Evolutionary conservation across 1,139 yeast genomes (phyloP).

Genomic region (Pneumocystis murina): DNA sequence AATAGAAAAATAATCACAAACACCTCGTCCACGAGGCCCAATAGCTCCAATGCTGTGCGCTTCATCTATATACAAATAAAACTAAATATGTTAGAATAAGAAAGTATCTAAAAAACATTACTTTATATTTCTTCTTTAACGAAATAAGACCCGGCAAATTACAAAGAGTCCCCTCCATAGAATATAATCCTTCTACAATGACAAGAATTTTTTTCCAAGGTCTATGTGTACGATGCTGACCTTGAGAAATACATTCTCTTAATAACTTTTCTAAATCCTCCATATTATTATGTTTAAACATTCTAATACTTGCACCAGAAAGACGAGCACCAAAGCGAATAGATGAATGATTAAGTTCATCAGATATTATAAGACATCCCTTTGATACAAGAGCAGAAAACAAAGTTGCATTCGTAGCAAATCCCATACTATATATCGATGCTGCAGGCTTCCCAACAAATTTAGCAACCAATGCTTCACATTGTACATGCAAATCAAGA

Average conservation of each 20-base stretch:
- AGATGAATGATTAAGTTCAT: constrained; percentile 88
- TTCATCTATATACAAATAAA: constrained; percentile 84
- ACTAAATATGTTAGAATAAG: constrained; percentile 18
- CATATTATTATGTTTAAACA: constrained; percentile 88
- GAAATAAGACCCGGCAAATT: constrained; percentile 65
- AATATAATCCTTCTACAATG: constrained; percentile 89
- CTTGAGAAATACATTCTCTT: constrained; percentile 82
- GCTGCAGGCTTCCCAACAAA: constrained; percentile 89
- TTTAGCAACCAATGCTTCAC: constrained; percentile 65
- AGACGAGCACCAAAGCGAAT: constrained; percentile 88
- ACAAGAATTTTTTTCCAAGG: constrained; percentile 93
- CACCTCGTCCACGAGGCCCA: constrained; percentile 87
- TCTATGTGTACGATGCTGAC: constrained; percentile 91
- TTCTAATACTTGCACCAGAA: constrained; percentile 85
- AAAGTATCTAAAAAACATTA: not conserved
- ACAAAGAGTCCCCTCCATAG: constrained; percentile 96
- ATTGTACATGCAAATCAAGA: constrained; percentile 53
- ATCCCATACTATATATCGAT: constrained; percentile 80
- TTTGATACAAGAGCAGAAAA: constrained; percentile 74
- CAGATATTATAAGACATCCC: constrained; percentile 80
- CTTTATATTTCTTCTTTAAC: constrained; percentile 65
- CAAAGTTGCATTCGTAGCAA: constrained; percentile 87
- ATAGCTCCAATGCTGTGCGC: constrained; percentile 98
- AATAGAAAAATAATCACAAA: constrained; percentile 80
- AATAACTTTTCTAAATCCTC: constrained; percentile 59